Conservation (phyloP, 306 rosid genomes). For the Cajanus cajan region DNA sequence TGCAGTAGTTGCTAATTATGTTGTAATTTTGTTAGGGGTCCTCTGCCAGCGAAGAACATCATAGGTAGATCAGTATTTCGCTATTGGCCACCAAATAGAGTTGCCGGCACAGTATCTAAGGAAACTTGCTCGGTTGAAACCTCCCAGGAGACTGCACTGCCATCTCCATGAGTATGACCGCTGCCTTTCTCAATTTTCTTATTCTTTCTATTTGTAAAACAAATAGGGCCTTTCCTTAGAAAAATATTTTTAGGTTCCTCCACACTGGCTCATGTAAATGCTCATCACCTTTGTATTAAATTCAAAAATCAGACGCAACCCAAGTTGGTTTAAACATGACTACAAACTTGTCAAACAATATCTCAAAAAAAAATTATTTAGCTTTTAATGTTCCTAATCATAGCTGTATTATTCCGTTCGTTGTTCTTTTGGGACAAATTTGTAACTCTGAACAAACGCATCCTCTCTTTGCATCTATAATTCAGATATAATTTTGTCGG, state of each 20-base stretch:
- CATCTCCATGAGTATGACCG: conserved; percentile 37
- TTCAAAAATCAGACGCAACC: neutral
- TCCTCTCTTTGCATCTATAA: too few relatives aligned
- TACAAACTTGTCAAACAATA: too few relatives aligned
- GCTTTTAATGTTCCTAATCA: too few relatives aligned
- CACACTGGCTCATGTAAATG: neutral
- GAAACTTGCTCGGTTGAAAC: conserved; percentile 60
- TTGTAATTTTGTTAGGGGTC: conserved; percentile 67
- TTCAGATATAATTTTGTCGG: too few relatives aligned
- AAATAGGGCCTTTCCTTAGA: neutral
- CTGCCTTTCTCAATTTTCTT: neutral
- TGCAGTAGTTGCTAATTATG: neutral
- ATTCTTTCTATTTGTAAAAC: neutral
- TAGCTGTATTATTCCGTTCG: too few relatives aligned
- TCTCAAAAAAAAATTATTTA: too few relatives aligned
- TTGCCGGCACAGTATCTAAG: conserved; percentile 68
- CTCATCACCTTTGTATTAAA: neutral
- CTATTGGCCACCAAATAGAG: conserved; percentile 93
- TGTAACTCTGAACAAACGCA: too few relatives aligned
- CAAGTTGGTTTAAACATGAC: neutral
- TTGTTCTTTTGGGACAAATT: too few relatives aligned
- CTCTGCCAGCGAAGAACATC: conserved; percentile 88
- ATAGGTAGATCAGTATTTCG: conserved; percentile 88
- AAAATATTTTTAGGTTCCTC: neutral
- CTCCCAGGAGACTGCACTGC: conserved; percentile 44